Evolutionary conservation across 345 rosid genomes (phyloP).

Genomic region (Fremontodendron californicum): DNA sequence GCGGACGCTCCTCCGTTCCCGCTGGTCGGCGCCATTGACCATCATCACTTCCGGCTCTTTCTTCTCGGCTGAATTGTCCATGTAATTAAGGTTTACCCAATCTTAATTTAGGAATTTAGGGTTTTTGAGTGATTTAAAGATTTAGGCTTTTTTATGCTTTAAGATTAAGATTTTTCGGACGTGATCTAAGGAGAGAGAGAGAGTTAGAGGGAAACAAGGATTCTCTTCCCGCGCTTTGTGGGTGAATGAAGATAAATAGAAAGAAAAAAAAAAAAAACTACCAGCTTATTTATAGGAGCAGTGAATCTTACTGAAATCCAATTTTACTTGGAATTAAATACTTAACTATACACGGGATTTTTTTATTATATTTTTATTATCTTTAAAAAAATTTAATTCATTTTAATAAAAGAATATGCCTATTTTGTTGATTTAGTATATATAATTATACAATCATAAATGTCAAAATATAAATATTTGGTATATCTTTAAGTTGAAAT

Average conservation of each 20-base stretch:
- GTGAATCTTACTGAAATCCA: background rate
- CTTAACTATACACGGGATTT: no score
- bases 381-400: no score
- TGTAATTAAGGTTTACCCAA: conserved; percentile 10
- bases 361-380: no score
- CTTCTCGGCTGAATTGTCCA: conserved; percentile 24
- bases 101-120: conserved; percentile 8
- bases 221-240: conserved; percentile 12
- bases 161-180: background rate
- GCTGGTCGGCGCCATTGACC: conserved; percentile 9
- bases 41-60: conserved; percentile 17
- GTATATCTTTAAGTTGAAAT: no score
- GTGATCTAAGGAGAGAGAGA: conserved; percentile 20
- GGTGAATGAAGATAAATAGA: background rate
- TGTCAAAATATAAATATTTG: no score
- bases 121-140: conserved; percentile 16
- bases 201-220: conserved; percentile 23
- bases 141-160: background rate
- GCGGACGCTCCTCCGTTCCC: conserved; percentile 38
- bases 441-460: no score
- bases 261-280: background rate
- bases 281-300: background rate
- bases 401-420: no score
- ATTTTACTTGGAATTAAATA: background rate
- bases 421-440: no score